phyloP scores from a whole-genome alignment of 441 rosid genomes.

The Euphorbia corollata region DNA sequence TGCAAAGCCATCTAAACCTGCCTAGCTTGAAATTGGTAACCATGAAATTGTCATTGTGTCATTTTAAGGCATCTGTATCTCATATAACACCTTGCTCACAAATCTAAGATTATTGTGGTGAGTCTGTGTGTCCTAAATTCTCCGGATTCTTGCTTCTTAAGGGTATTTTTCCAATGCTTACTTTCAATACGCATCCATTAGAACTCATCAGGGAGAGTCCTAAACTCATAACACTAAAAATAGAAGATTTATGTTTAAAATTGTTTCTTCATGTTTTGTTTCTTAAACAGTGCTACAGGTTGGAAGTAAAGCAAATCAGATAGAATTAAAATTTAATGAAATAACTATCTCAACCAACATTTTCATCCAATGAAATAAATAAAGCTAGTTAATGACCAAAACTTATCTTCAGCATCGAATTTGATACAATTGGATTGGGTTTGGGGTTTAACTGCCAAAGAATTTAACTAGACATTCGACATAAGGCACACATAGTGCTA shows the following conservation, averaged over 20 bases:
- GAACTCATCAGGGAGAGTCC: background rate
- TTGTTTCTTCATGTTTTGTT: background rate
- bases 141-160: too few species aligned
- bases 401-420: background rate
- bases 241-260: background rate
- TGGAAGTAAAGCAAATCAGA: background rate
- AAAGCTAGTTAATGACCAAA: background rate
- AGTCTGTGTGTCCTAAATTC: too few species aligned
- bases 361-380: background rate
- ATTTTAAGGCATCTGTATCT: too few species aligned
- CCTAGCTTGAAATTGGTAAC: too few species aligned
- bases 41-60: too few species aligned
- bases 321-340: background rate
- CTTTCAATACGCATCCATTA: background rate
- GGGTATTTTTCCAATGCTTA: background rate
- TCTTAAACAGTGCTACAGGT: background rate
- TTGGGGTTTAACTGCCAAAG: background rate
- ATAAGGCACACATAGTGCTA: background rate
- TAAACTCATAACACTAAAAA: background rate
- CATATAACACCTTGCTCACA: too few species aligned
- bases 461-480: background rate
- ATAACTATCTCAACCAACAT: background rate
- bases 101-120: too few species aligned
- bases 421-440: background rate
- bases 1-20: too few species aligned